These are phyloP conservation scores for Agaricales sp. DNA, from an alignment of 1,284 basidiomycete species.

Conservation along the genomic window DNA sequence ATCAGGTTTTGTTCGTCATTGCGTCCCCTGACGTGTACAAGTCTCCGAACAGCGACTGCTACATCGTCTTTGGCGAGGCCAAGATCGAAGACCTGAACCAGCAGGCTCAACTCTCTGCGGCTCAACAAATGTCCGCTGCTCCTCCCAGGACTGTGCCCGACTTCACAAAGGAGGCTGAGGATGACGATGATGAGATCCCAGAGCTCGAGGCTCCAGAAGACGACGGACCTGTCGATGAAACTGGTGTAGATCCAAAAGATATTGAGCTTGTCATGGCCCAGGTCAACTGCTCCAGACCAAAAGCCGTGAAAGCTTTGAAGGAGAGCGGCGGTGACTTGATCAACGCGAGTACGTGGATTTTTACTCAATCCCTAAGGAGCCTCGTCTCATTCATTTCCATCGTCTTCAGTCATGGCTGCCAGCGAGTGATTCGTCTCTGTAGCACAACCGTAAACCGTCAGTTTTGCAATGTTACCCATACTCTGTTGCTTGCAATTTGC, in stretches of 20 bases:
- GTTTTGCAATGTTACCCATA: slow-evolving; percentile 1
- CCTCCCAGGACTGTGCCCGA: slow-evolving; percentile 37
- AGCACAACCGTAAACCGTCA: not conserved
- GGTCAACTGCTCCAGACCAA: slow-evolving; percentile 72
- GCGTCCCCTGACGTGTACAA: slow-evolving; percentile 96
- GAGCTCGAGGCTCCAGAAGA: slow-evolving; percentile 75
- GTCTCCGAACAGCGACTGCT: slow-evolving; percentile 93
- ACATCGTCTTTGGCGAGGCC: slow-evolving; percentile 98
- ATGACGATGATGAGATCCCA: slow-evolving; percentile 72
- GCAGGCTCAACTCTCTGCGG: slow-evolving; percentile 74
- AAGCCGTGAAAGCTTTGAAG: slow-evolving; percentile 82
- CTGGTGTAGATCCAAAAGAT: slow-evolving; percentile 86
- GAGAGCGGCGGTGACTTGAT: slow-evolving; percentile 88
- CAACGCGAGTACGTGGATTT: slow-evolving; percentile 74
- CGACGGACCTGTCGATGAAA: slow-evolving; percentile 69
- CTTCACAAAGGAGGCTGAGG: slow-evolving; percentile 46
- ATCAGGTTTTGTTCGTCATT: slow-evolving; percentile 84
- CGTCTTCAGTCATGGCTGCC: slow-evolving; percentile 53
- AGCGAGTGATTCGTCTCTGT: slow-evolving; percentile 42
- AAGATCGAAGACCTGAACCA: slow-evolving; percentile 93
- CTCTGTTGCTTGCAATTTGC: slow-evolving; percentile 8
- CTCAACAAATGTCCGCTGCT: slow-evolving; percentile 70
- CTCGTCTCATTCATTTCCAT: slow-evolving; percentile 9
- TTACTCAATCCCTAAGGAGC: slow-evolving; percentile 1
- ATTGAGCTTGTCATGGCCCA: slow-evolving; percentile 92